These are phyloP conservation scores for Saccharomyces hybrid DNA, from an alignment of 1,139 yeast genomes.

Conservation along the genomic window DNA sequence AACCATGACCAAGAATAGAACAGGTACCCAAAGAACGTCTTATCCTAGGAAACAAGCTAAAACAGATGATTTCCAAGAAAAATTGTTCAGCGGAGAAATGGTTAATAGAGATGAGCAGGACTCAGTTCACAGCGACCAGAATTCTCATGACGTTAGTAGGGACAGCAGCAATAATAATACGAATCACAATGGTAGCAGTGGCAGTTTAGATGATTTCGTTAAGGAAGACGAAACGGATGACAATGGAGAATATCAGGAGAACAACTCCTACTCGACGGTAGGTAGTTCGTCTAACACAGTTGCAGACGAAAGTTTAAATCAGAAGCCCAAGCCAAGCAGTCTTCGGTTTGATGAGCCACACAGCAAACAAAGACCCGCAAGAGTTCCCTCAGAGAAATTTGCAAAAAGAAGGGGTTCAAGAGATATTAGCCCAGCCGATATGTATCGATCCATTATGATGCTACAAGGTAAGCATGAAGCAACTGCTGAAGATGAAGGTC, in stretches of 20 bases:
- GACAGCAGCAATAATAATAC: not conserved
- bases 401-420: conserved; percentile 33
- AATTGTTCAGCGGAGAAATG: conserved; percentile 31
- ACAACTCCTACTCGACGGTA: not conserved
- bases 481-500: conserved; percentile 54
- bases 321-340: conserved; percentile 5
- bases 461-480: conserved; percentile 45
- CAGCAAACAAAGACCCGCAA: not conserved
- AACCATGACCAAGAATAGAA: conserved; percentile 32
- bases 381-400: conserved; percentile 17
- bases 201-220: not conserved
- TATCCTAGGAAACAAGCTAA: not conserved
- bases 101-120: conserved; percentile 28
- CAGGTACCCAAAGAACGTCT: conserved; percentile 3
- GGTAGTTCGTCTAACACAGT: not conserved
- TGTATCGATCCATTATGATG: conserved; percentile 76
- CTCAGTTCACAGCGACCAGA: conserved; percentile 1
- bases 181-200: not conserved
- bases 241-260: not conserved
- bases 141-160: not conserved
- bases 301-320: not conserved
- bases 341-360: conserved; percentile 2
- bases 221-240: not conserved
- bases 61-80: conserved; percentile 27
- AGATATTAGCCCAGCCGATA: conserved; percentile 71